Conservation (phyloP, 768 basidiomycete species). For the Lepiota venenata region DNA sequence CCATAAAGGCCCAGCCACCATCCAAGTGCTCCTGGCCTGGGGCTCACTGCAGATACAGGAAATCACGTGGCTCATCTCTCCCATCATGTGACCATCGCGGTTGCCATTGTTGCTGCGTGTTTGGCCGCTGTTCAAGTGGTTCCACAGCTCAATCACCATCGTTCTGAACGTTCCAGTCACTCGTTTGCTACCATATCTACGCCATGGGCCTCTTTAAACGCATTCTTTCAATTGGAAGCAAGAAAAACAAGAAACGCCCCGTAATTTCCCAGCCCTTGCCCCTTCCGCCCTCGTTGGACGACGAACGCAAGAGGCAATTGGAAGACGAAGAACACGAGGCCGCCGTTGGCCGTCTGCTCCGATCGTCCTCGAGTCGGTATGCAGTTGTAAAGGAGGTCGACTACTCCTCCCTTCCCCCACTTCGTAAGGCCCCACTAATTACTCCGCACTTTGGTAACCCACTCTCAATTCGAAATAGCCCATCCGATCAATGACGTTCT, state of each 20-base stretch:
- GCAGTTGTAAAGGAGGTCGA: constrained; percentile 53
- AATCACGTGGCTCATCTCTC: constrained; percentile 4
- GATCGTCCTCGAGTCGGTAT: constrained; percentile 71
- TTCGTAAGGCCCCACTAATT: constrained; percentile 50
- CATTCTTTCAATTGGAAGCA: constrained; percentile 65
- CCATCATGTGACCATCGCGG: constrained; percentile 30
- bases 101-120: constrained; percentile 31
- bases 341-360: constrained; percentile 50
- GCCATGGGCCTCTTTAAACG: constrained; percentile 70
- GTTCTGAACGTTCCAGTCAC: constrained; percentile 4
- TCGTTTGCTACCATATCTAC: constrained; percentile 14
- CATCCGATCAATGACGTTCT: constrained; percentile 63
- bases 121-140: constrained; percentile 40
- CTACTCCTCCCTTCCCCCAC: constrained; percentile 56
- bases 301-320: constrained; percentile 8
- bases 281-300: constrained; percentile 15
- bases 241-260: constrained; percentile 46
- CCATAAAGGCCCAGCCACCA: too few species aligned
- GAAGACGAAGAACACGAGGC: constrained; percentile 53
- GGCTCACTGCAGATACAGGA: not conserved
- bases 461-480: constrained; percentile 30
- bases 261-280: constrained; percentile 25
- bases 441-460: constrained; percentile 10
- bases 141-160: not conserved
- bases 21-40: too few species aligned